A percentile compares a stretch with the other conserved stretches of the same genome.
phyloP scores from a whole-genome alignment of 768 basidiomycete species.

The Melanogaster broomeanus region DNA sequence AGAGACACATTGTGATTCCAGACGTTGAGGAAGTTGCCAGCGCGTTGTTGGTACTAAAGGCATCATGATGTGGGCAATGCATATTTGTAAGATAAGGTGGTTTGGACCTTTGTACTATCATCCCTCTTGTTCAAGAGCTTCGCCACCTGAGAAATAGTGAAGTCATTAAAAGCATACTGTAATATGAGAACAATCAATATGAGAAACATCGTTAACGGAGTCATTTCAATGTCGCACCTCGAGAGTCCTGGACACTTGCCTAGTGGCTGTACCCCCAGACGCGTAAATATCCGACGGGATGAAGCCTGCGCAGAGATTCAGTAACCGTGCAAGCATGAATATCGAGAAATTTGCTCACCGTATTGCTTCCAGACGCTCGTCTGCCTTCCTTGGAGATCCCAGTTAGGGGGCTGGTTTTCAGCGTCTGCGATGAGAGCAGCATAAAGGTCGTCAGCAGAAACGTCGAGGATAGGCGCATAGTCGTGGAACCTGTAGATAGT shows the following conservation, averaged over 20 bases:
- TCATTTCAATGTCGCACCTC: slow-evolving; percentile 41
- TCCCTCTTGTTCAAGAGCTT: slow-evolving; percentile 49
- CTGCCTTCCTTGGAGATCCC: slow-evolving; percentile 65
- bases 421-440: slow-evolving; percentile 60
- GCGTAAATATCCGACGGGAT: slow-evolving; percentile 34
- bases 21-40: slow-evolving; percentile 57
- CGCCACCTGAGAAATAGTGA: slow-evolving; percentile 64
- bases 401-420: slow-evolving; percentile 56
- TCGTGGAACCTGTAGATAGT: slow-evolving; percentile 45
- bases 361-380: slow-evolving; percentile 56
- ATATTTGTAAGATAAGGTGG: background rate
- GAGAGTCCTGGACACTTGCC: slow-evolving; percentile 61
- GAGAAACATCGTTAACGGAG: background rate
- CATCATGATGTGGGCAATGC: background rate
- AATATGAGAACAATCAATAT: background rate
- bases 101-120: slow-evolving; percentile 53
- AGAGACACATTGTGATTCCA: slow-evolving; percentile 61
- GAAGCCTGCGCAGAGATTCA: slow-evolving; percentile 16
- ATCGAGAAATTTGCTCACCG: slow-evolving; percentile 30
- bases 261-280: slow-evolving; percentile 55
- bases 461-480: slow-evolving; percentile 47
- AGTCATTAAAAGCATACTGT: slow-evolving; percentile 66
- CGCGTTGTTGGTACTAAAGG: slow-evolving; percentile 52
- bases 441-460: slow-evolving; percentile 53
- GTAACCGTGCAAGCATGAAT: background rate